These are phyloP conservation scores for Epicoccum nigrum DNA, from an alignment of 2,329 filamentous ascomycete genomes.

Conservation along the genomic window DNA sequence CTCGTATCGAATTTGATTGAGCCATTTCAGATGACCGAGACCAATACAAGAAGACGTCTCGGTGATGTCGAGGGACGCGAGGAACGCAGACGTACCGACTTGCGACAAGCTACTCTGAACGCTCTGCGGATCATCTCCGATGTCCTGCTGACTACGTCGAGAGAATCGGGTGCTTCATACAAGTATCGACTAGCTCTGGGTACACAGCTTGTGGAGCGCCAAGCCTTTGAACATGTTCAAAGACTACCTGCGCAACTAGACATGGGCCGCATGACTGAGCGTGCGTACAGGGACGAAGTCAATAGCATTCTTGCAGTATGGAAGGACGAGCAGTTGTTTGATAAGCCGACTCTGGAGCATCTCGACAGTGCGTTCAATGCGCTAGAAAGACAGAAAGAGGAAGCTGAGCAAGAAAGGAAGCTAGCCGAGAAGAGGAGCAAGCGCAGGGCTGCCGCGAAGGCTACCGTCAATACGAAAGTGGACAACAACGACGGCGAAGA, in stretches of 20 bases:
- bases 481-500: slow-evolving; percentile 23
- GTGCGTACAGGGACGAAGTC: slow-evolving; percentile 51
- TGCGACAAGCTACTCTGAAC: slow-evolving; percentile 45
- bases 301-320: slow-evolving; percentile 44
- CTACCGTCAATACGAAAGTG: slow-evolving; percentile 8
- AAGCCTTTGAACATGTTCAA: slow-evolving; percentile 77
- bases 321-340: slow-evolving; percentile 41
- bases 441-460: slow-evolving; percentile 25
- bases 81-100: slow-evolving; percentile 27
- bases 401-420: slow-evolving; percentile 70
- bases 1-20: slow-evolving; percentile 80
- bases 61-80: slow-evolving; percentile 29
- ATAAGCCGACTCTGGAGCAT: slow-evolving; percentile 35
- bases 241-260: slow-evolving; percentile 71
- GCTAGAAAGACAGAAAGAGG: slow-evolving; percentile 48
- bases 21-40: slow-evolving; percentile 75
- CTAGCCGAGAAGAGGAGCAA: slow-evolving; percentile 56
- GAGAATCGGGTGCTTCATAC: slow-evolving; percentile 60
- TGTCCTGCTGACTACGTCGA: slow-evolving; percentile 69
- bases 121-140: slow-evolving; percentile 82
- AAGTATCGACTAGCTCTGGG: slow-evolving; percentile 84
- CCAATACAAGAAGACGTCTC: slow-evolving; percentile 62
- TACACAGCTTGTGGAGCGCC: slow-evolving; percentile 68
- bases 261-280: slow-evolving; percentile 82
- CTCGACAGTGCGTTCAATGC: slow-evolving; percentile 40